Conservation (phyloP, 192 early-diverging fungal genomes). For the Funneliformis geosporum region DNA sequence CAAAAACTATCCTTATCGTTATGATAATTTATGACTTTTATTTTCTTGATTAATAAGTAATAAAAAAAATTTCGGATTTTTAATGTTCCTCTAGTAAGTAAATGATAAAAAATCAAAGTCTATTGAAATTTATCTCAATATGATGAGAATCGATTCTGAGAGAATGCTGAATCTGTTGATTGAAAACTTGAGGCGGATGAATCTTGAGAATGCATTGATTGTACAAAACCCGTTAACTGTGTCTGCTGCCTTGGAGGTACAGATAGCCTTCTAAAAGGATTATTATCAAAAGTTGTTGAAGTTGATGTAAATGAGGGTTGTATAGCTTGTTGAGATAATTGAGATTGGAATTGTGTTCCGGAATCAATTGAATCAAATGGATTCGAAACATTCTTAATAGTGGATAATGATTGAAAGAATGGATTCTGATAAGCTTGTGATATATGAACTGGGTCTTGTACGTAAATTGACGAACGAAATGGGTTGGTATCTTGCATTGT, state of each 20-base stretch:
- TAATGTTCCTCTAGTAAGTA: too few species aligned
- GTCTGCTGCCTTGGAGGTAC: background rate
- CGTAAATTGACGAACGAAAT: constrained; percentile 30
- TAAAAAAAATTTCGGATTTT: too few species aligned
- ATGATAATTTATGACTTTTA: too few species aligned
- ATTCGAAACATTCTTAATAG: background rate
- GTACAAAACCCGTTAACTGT: background rate
- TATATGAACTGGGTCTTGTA: background rate
- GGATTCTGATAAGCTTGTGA: constrained; percentile 1
- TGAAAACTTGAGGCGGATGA: background rate
- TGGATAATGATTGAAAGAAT: background rate
- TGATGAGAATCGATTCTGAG: background rate
- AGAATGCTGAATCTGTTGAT: background rate
- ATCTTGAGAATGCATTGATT: constrained; percentile 3
- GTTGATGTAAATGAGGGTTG: background rate
- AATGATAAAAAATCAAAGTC: too few species aligned
- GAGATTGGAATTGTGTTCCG: background rate
- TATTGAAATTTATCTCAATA: too few species aligned
- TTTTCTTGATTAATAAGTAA: too few species aligned
- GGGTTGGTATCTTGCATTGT: constrained; percentile 43
- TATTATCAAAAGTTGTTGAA: constrained; percentile 14
- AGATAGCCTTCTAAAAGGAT: constrained; percentile 30
- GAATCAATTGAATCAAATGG: constrained; percentile 1
- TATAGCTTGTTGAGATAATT: background rate
- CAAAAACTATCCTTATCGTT: too few species aligned